Percentiles rank a stretch among this genome's conserved stretches.
Conservation (phyloP, 140 eudicot genomes). For the Cichorium intybus region DNA sequence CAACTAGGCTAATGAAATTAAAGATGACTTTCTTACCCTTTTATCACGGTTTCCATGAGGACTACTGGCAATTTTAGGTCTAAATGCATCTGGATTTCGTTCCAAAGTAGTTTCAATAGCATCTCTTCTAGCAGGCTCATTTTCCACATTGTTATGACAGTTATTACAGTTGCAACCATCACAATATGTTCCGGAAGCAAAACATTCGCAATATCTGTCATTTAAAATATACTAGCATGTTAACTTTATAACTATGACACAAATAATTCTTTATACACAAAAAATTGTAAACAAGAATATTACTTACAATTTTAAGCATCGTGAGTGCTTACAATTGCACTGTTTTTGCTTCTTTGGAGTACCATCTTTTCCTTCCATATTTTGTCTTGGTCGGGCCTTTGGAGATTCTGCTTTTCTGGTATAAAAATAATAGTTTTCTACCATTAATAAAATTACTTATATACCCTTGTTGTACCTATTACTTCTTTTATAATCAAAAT, state of each 20-base stretch:
- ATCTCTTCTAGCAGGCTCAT: constrained; percentile 82
- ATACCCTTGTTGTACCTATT: neutral
- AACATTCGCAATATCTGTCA: constrained; percentile 95
- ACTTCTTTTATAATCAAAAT: no score
- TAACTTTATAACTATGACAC: neutral
- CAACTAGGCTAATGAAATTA: neutral
- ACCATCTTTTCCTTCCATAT: constrained; percentile 75
- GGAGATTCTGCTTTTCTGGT: constrained; percentile 91
- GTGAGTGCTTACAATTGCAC: constrained; percentile 95
- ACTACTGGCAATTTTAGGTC: constrained; percentile 94
- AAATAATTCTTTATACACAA: neutral
- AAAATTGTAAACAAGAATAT: neutral
- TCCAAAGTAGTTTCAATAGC: constrained; percentile 90
- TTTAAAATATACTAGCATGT: constrained; percentile 12
- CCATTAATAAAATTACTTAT: neutral
- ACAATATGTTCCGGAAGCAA: constrained; percentile 93
- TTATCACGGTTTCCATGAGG: constrained; percentile 81
- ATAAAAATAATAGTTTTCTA: constrained; percentile 3
- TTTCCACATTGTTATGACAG: constrained; percentile 84
- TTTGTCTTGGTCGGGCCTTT: constrained; percentile 53
- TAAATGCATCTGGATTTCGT: constrained; percentile 95
- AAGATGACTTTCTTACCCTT: constrained; percentile 51
- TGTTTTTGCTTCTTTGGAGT: constrained; percentile 96
- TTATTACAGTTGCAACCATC: constrained; percentile 98
- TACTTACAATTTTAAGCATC: constrained; percentile 92